Evolutionary conservation across 2,329 filamentous ascomycete species (phyloP).

Genomic region (Coleophoma eucalyptorum): DNA sequence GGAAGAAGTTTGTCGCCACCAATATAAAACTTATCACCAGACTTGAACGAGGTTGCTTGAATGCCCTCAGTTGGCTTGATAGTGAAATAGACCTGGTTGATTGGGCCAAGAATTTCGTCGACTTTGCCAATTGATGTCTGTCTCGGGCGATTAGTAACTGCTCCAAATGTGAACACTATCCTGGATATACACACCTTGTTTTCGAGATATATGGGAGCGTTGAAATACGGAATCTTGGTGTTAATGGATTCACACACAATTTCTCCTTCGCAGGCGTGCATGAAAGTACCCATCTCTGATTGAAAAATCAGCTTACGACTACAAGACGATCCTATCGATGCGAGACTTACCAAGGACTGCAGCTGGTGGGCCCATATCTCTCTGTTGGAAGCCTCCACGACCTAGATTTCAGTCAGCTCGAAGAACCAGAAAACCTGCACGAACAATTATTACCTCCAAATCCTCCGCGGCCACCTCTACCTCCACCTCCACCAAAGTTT

Average conservation of each 20-base stretch:
- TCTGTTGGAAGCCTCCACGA: constrained; percentile 57
- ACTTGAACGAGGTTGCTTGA: constrained; percentile 89
- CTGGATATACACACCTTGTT: constrained; percentile 67
- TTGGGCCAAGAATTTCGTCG: constrained; percentile 94
- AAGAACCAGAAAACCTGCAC: background rate
- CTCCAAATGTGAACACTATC: no score
- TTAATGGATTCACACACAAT: constrained; percentile 97
- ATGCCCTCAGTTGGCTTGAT: constrained; percentile 97
- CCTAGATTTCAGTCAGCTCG: constrained; percentile 34
- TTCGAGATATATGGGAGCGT: constrained; percentile 97
- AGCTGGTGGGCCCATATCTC: constrained; percentile 59
- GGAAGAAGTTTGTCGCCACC: constrained; percentile 91
- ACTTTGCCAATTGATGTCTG: constrained; percentile 90
- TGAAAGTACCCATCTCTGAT: constrained; percentile 85
- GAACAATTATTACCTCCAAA: constrained; percentile 25
- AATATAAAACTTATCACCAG: constrained; percentile 97
- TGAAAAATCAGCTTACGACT: constrained; percentile 11
- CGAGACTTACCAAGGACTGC: constrained; percentile 47
- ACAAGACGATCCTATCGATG: constrained; percentile 2
- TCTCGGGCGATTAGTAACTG: constrained; percentile 5
- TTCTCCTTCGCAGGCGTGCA: constrained; percentile 95
- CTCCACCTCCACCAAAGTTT: constrained; percentile 41
- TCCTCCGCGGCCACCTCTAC: constrained; percentile 45
- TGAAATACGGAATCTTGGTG: constrained; percentile 97
- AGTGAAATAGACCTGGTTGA: constrained; percentile 98